Base-by-base conservation (phyloP, 2,329 filamentous ascomycete species). In the Alternaria brassicicola region DNA sequence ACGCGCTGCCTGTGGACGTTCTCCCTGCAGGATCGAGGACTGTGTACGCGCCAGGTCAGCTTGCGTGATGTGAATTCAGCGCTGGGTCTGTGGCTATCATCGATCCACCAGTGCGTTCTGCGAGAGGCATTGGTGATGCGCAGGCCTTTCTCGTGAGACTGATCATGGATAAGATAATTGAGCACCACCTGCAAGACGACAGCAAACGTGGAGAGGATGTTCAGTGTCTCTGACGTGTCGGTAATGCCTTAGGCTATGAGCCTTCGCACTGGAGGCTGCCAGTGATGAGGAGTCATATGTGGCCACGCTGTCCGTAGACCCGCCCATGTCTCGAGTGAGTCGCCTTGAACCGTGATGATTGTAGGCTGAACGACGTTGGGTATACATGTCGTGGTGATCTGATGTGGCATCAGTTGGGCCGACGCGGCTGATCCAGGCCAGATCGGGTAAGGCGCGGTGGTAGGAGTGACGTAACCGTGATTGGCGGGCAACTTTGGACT, bases 381-480 rank as follows among this genome's bases (percentile, higher is more conserved):
- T 52, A 30, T 47, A 49, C 39, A 42, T 58, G 25, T 50, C 46
- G 31, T 48, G 38, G 41, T 55, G 39, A 36, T 38, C 17, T 48
- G 28, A 35, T 52, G 35, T 46, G 54, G 39, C 30, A 35, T 30
- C 43, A 33, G 41, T 47, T 49, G 52, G 38, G 31, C 39, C 15
- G 46, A 46, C 31, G 31, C 46, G 46, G 21, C 4, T 21, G 7
- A 3, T 12, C 52, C 41, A 59, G 13, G 3, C 52, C 19, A 8
- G 15, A 53, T 52, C n/a, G 1, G 47, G 56, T 6, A 50, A 36
- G 23, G 36, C 43, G 35, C 15, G 8, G 2, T 15, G 8, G 2
- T 26, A 39, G 13, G 15, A n/a, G 49, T 64, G 59, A 62, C 55
- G 55, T 62, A 59, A 36, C 52, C n/a, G 7, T 39, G 56, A 58